Conservation (phyloP, 1,139 yeast genomes). For the Scheffersomyces illinoinensis region DNA sequence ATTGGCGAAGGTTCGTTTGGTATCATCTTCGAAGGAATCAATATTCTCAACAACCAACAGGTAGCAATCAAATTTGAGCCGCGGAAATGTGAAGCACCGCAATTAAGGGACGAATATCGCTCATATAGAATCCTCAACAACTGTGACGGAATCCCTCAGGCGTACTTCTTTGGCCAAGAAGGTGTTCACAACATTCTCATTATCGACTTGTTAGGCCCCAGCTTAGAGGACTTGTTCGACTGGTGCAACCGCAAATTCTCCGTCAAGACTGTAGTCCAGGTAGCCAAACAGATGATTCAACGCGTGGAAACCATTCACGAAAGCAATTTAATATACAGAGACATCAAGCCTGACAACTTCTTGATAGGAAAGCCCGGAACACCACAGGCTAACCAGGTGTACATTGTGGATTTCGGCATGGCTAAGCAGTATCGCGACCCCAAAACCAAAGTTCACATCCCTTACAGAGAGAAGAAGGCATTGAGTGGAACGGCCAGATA, state of each 20-base stretch:
- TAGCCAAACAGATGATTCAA: slow-evolving; percentile 73
- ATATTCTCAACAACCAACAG: slow-evolving; percentile 69
- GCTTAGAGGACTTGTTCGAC: slow-evolving; percentile 75
- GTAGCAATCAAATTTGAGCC: slow-evolving; percentile 85
- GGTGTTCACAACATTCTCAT: slow-evolving; percentile 75
- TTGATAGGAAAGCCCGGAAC: slow-evolving; percentile 69
- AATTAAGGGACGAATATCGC: slow-evolving; percentile 73
- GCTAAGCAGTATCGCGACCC: slow-evolving; percentile 69
- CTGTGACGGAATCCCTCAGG: slow-evolving; percentile 66
- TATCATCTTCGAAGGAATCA: slow-evolving; percentile 77
- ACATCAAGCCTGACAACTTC: slow-evolving; percentile 77
- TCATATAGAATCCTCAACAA: slow-evolving; percentile 68
- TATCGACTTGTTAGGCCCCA: slow-evolving; percentile 74
- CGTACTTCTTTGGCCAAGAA: slow-evolving; percentile 79
- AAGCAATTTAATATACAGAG: slow-evolving; percentile 71
- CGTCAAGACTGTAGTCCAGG: slow-evolving; percentile 71
- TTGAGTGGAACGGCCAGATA: slow-evolving; percentile 66
- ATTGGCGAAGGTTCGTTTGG: slow-evolving; percentile 88
- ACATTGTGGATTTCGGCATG: slow-evolving; percentile 59
- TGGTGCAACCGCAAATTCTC: slow-evolving; percentile 77
- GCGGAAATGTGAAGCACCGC: slow-evolving; percentile 79
- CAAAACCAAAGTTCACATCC: slow-evolving; percentile 57
- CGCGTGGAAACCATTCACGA: slow-evolving; percentile 68
- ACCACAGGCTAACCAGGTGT: slow-evolving; percentile 57
- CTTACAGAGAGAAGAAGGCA: slow-evolving; percentile 63